Base-by-base conservation (phyloP, 495 filamentous ascomycete species). In the Astrothelium macrocarpum region DNA sequence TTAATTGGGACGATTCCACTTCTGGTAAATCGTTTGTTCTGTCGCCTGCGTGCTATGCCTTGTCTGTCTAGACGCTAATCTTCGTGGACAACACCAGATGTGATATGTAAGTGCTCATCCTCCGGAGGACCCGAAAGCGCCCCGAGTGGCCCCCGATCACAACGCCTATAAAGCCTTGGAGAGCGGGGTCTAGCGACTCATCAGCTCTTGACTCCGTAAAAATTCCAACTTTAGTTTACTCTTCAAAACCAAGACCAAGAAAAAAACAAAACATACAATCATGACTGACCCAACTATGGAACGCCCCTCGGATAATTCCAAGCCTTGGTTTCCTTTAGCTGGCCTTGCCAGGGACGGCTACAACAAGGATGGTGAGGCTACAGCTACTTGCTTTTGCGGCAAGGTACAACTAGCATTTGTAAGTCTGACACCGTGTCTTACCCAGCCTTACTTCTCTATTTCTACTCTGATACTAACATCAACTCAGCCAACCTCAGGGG, bases 381-480 rank as follows among this genome's bases (percentile, higher is more conserved):
- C 79, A 59, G 80, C 80, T 7, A 81, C 79, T 25, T 83, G 80
- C 70, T 79, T 76, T 71, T 84, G 82, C 66, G 81, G 81, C 49
- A 72, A 77, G 36, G 80, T 84, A 34, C 81, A 83, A 64, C n/a
- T 84, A 1, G 64, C 71, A 20, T 78, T 84, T 60, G 76, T 81
- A 72, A 68, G 74, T 74, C 46, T 25, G 26, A 12, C 25, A 39
- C 34, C 34, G 5, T 14, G 5, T 39, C 34, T 39, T 39, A 5
- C 34, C 5, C 34, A 39, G 14, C 5, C 34, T 39, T 14, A 39
- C 14, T 14, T 5, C 34, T 39, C 14, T 39, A 5, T 39, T 5
- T 14, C 14, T 39, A 14, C 14, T 39, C 34, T 39, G 34, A 14
- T 39, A 39, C 14, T 39, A 10, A 39, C 14, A 14, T 14, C 34